Base-by-base conservation (phyloP, 1,284 basidiomycete species). In the Cutaneotrichosporon curvatum region DNA sequence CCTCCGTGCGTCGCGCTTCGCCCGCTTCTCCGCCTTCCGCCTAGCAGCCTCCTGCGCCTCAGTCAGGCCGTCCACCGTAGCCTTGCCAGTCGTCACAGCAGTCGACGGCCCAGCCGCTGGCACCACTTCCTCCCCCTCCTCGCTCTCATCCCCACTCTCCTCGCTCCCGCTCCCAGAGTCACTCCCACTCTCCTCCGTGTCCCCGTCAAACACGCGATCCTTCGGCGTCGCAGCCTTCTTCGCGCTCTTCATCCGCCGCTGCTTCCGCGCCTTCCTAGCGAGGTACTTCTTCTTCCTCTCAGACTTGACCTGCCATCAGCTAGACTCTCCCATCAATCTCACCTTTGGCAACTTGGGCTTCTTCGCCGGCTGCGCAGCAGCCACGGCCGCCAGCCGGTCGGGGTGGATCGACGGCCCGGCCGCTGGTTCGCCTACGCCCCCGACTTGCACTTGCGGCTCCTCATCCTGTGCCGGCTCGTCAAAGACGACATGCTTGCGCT, bases 201-300 rank as follows among this genome's bases (percentile, higher is more conserved):
- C 48, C 37, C 53, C 22, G 16, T 40, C 51, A 46, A 52, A 58
- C 9, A 38, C 43, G 41, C 62, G 67, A 37, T 57, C 57, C 53
- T 71, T 73, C 10, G 71, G 70, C 33, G 68, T 60, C 2, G 68
- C 50, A 9, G 61, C 63, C 43, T 67, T 67, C 18, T 64, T 60
- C 0, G 72, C 65, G 47, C 75, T 73, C 47, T 76, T 72, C 40
- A 75, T 73, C 34, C 75, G 72, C 63, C 82, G 82, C 63, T 78
- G 74, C 43, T 79, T 76, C 45, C 78, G 76, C 57, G 78, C 78
- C 68, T 85, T 85, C 45, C 78, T 78, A 56, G 79, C 79, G 31
- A 83, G 71, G 65, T 85, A 84, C 47, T 79, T 73, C 57, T 78
- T 71, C 65, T 84, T 81, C 6, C 80, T 77, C 33, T 75, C 79